Evolutionary conservation across 768 basidiomycete species (phyloP), one percentile per base, ranked within the genome.

Genomic region (Auriscalpium orientale): DNA sequence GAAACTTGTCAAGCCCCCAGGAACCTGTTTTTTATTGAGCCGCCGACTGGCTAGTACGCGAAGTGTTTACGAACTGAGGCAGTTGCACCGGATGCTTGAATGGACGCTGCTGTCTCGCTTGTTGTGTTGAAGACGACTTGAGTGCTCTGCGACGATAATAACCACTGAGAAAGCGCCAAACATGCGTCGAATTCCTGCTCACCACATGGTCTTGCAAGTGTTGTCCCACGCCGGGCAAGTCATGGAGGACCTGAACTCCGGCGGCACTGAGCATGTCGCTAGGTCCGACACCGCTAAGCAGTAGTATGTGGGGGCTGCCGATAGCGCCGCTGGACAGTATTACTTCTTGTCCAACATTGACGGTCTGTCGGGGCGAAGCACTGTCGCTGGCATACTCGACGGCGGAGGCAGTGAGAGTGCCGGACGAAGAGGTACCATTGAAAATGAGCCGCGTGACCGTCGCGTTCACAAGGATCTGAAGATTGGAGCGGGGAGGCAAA

Each of bases 311-410:
- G 2, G 84, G 79, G 67, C 74, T 77, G 37, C 78, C 78, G 45
- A 82, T 64, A 4, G 76, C 69, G 15, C 82, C 82, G 20, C 72
- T 77, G 8, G 77, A 64, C 28, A 76, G 56, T 52, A 86, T 74
- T 46, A 82, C 82, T 65, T 86, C 85, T 66, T 78, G 80, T 60
- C 68, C 73, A n/a, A 82, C 83, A n/a, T 70, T 72, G 47, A 84
- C 76, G 4, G 74, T 76, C 58, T 70, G 71, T 49, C 66, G 60
- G 22, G 66, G 46, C 4, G 67, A 70, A 9, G 62, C 69, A 3
- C 68, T 58, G 28, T 65, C 58, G 22, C 65, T 65, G 15, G 79
- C 76, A 67, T 76, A 85, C 64, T 79, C 75, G 20, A 85, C 76
- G 15, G 71, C 72, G 40, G 68, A 73, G 38, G 79, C 75, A 38